Percentiles rank a stretch among this genome's conserved stretches.
phyloP scores from a whole-genome alignment of 2,329 filamentous ascomycete species.

The Colletotrichum tanaceti region DNA sequence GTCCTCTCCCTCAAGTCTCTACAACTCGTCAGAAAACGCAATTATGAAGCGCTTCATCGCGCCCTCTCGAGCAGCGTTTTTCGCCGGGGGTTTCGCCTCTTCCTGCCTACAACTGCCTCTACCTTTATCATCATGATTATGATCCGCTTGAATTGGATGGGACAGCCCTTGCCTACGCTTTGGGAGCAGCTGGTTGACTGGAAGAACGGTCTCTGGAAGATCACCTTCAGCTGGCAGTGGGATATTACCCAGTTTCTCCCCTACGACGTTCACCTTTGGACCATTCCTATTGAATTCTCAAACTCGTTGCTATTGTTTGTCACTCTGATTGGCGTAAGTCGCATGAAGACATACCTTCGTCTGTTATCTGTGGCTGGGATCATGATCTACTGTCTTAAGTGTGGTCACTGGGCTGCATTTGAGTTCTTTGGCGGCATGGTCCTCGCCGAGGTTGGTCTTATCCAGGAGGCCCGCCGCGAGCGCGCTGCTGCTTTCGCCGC shows the following conservation, averaged over 20 bases:
- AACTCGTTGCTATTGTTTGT: constrained; percentile 59
- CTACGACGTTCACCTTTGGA: constrained; percentile 61
- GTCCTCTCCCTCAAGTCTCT: constrained; percentile 59
- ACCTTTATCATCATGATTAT: constrained; percentile 54
- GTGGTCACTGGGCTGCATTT: constrained; percentile 56
- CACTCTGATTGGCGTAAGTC: constrained; percentile 50
- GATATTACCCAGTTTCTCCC: constrained; percentile 43
- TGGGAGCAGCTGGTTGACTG: constrained; percentile 46
- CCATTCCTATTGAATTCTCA: constrained; percentile 60
- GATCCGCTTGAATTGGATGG: constrained; percentile 47
- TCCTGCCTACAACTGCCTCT: constrained; percentile 57
- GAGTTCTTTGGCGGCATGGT: constrained; percentile 61
- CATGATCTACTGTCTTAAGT: constrained; percentile 52
- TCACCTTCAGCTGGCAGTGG: constrained; percentile 47
- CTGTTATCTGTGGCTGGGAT: constrained; percentile 46
- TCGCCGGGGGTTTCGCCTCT: constrained; percentile 60
- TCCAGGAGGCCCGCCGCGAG: constrained; percentile 44
- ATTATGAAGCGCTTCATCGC: constrained; percentile 51
- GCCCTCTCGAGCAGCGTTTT: constrained; percentile 60
- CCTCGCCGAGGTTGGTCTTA: constrained; percentile 57
- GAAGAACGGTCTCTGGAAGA: constrained; percentile 43
- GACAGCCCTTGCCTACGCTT: constrained; percentile 44
- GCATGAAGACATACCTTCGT: constrained; percentile 49
- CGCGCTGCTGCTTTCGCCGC: constrained; percentile 10
- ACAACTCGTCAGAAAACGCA: constrained; percentile 52